These are phyloP conservation scores for Elongisporangium senticosum DNA, from an alignment of 352 stramenopile genomes.

Conservation along the genomic window DNA sequence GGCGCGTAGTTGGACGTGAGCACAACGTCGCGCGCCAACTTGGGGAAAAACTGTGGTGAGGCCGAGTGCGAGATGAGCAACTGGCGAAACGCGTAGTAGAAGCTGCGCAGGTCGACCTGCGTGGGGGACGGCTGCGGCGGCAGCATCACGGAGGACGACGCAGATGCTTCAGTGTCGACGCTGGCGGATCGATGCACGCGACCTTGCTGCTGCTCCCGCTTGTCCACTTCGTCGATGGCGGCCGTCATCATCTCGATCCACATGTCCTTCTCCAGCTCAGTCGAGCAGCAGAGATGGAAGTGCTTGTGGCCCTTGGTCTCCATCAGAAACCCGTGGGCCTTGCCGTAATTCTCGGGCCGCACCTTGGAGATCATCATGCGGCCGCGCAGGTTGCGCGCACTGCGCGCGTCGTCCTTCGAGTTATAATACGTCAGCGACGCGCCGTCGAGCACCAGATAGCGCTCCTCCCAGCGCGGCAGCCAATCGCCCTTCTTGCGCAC, in stretches of 20 bases:
- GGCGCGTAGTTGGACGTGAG: slow-evolving; percentile 86
- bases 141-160: slow-evolving; percentile 18
- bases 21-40: slow-evolving; percentile 77
- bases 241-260: slow-evolving; percentile 91
- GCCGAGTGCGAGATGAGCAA: slow-evolving; percentile 86
- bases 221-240: slow-evolving; percentile 70
- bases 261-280: slow-evolving; percentile 87
- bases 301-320: slow-evolving; percentile 87
- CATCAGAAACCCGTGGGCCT: slow-evolving; percentile 83
- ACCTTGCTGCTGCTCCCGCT: slow-evolving; percentile 2
- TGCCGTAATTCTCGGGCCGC: slow-evolving; percentile 82
- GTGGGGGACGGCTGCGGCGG: slow-evolving; percentile 51
- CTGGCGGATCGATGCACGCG: slow-evolving; percentile 2
- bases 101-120: slow-evolving; percentile 79
- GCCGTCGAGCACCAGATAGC: slow-evolving; percentile 83
- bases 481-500: slow-evolving; percentile 88
- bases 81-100: slow-evolving; percentile 85
- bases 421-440: slow-evolving; percentile 85
- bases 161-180: slow-evolving; percentile 6
- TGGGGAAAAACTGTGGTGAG: slow-evolving; percentile 86
- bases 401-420: slow-evolving; percentile 80
- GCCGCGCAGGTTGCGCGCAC: slow-evolving; percentile 69
- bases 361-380: slow-evolving; percentile 81
- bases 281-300: slow-evolving; percentile 84
- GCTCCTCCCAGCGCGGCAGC: slow-evolving; percentile 87